Conservation (phyloP, 2,329 filamentous ascomycete species). For the Claviceps quebecensis region DNA sequence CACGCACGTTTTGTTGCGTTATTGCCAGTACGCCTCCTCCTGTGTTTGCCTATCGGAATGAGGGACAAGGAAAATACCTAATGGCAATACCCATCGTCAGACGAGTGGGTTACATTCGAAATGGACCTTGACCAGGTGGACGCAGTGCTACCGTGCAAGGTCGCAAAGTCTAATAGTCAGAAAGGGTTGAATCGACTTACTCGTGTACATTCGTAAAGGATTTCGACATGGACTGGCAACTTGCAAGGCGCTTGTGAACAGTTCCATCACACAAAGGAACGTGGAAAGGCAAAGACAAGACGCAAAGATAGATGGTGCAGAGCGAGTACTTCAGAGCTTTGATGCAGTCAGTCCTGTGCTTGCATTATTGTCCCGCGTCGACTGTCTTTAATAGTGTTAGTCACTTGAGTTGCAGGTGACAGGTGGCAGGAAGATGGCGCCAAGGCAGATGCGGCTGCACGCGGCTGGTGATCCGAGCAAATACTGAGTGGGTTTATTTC, state of each 20-base stretch:
- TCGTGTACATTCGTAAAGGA: neutral
- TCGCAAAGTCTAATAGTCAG: neutral
- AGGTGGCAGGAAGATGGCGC: neutral
- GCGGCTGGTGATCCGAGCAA: neutral
- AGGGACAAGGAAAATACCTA: neutral
- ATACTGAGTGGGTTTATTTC: neutral
- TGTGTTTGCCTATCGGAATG: neutral
- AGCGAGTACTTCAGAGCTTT: neutral
- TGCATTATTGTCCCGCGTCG: neutral
- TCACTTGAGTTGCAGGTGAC: neutral
- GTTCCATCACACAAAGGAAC: neutral
- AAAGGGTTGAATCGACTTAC: neutral
- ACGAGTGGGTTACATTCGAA: slow-evolving; percentile 1
- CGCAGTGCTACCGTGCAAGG: neutral
- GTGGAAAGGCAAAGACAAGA: neutral
- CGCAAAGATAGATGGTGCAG: neutral
- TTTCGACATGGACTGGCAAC: neutral
- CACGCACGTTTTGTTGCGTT: neutral
- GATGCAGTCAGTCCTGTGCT: neutral
- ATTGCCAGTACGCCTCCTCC: neutral
- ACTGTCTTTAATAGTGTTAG: neutral
- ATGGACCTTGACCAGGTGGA: neutral
- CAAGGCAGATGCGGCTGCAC: neutral
- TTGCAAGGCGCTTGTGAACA: neutral
- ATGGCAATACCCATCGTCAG: neutral